phyloP scores from a whole-genome alignment of 805 yeast species.

The Monosporozyma unispora region DNA sequence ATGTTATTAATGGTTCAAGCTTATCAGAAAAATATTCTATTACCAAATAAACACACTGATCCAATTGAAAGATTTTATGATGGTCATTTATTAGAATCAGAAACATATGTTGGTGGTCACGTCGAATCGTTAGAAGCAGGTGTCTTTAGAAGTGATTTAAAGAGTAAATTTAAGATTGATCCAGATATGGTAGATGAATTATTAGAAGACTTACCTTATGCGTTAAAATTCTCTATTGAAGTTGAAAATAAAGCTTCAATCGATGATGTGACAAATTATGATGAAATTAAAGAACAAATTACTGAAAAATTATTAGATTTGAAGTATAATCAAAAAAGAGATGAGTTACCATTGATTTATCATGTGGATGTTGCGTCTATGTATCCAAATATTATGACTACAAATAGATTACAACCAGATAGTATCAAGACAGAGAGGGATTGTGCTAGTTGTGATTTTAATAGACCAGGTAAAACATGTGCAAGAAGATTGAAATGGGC shows the following conservation, averaged over 20 bases:
- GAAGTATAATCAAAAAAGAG: conserved; percentile 51
- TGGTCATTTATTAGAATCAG: conserved; percentile 89
- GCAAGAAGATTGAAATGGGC: conserved; percentile 91
- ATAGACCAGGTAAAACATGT: conserved; percentile 88
- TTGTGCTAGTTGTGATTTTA: conserved; percentile 96
- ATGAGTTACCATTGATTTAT: conserved; percentile 79
- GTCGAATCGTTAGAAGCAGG: conserved; percentile 98
- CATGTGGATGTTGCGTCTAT: conserved; percentile 99
- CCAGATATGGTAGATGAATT: conserved; percentile 77
- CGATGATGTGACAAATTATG: conserved; percentile 74
- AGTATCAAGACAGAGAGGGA: conserved; percentile 92
- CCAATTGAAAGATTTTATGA: conserved; percentile 92
- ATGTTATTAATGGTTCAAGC: conserved; percentile 97
- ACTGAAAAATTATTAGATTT: conserved; percentile 47
- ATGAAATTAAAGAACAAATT: conserved; percentile 60
- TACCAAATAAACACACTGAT: conserved; percentile 91
- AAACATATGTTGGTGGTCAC: conserved; percentile 98
- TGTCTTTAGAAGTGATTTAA: conserved; percentile 84
- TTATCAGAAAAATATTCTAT: conserved; percentile 58
- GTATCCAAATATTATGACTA: conserved; percentile 98
- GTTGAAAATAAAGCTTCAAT: conserved; percentile 67
- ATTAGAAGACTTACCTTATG: conserved; percentile 58
- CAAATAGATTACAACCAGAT: conserved; percentile 95
- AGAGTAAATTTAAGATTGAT: conserved; percentile 66
- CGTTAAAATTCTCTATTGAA: conserved; percentile 73